These are phyloP conservation scores for Cicer chorassanicum DNA, from an alignment of 306 rosid genomes.

Conservation along the genomic window DNA sequence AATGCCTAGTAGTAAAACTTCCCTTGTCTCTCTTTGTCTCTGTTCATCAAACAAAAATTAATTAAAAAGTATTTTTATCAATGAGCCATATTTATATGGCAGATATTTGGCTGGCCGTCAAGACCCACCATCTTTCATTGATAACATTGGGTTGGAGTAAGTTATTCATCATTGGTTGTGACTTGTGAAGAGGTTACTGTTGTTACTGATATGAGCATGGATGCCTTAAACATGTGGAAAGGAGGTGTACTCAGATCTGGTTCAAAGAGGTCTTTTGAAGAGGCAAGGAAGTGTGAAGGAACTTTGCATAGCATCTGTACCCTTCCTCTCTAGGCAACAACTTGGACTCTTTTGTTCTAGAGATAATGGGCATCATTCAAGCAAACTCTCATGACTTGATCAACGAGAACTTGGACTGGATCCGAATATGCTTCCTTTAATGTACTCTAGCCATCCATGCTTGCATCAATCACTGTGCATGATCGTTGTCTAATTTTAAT, in stretches of 20 bases:
- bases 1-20: not conserved
- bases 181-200: not conserved
- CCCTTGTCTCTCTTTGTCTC: not conserved
- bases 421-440: conserved; percentile 3
- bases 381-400: not conserved
- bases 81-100: conserved; percentile 34
- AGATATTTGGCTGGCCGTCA: conserved; percentile 25
- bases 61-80: not conserved
- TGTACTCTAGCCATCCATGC: conserved; percentile 20
- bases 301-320: not conserved
- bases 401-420: not conserved
- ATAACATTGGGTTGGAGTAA: conserved; percentile 8
- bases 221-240: conserved; percentile 7
- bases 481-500: conserved; percentile 5
- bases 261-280: not conserved
- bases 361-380: conserved; percentile 8
- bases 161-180: conserved; percentile 5
- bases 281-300: not conserved
- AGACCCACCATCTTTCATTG: conserved; percentile 12
- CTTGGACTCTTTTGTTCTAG: not conserved
- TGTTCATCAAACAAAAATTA: not conserved
- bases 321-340: conserved; percentile 11
- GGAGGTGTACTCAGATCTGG: conserved; percentile 18
- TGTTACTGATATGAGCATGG: conserved; percentile 22
- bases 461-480: conserved; percentile 13